Evolutionary conservation across 2,329 filamentous ascomycete species (phyloP), one percentile per base, ranked within the genome.

Genomic region (Arachnomyces sp.): DNA sequence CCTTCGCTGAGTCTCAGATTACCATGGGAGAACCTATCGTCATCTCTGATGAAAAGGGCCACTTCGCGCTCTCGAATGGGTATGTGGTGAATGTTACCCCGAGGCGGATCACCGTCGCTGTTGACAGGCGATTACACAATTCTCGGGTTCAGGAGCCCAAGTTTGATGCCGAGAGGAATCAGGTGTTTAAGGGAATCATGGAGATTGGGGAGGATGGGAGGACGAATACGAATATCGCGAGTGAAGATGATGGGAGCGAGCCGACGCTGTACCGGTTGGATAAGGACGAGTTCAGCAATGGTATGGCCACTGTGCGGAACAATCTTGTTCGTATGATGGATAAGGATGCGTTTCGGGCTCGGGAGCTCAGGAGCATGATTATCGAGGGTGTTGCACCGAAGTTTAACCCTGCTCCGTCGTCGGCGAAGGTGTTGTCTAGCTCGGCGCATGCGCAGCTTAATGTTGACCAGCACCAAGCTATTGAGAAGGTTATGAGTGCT

Each of bases 231-330:
- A 25, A 25, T 25, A 25, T 9, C 20, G 36, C 33, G 29, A 7
- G 36, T 34, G 18, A 36, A 8, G 4, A 25, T 11, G 20, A 4
- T 8, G 31, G 40, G 8, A 7, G 16, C 15, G 42, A 50, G 39
- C 66, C 76, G 42, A 69, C 72, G 4, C 62, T 74, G 31, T 98
- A 94, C 54, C 82, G 92, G 16, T 70, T 98, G 3, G 92, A 98
- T 64, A 95, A 95, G 59, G 92, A 98, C 54, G 92, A 98, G 57
- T 98, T 98, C 63, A 94, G 87, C 64, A 96, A 94, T 54, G 92
- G 92, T 42, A 94, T 98, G 86, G 88, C 92, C 2, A 83, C 84
- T 20, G 85, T 94, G 34, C 81, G 92, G 39, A 95, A 94, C 63
- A 98, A 96, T 51, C 74, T 98, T 1, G 78, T 96, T 25, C 85